Base-by-base conservation (phyloP, 1,139 yeast species). In the Sugiyamaella paludigena region DNA sequence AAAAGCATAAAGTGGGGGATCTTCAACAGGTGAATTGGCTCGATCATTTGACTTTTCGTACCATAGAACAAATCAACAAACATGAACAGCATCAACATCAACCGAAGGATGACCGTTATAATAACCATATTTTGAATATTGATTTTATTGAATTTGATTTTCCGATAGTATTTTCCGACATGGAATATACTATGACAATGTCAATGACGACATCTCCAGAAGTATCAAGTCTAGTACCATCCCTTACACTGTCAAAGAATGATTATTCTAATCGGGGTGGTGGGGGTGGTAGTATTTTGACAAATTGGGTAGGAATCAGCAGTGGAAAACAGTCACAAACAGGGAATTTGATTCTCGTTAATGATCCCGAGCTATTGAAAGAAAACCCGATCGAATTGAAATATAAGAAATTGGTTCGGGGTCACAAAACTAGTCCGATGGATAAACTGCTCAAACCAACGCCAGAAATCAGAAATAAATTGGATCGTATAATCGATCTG, bases 391-490 rank as follows among this genome's bases (percentile, higher is more conserved):
- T 92, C 15, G 98, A 92, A 63, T 77, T 82, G 54, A 94, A 92
- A 64, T 88, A 85, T 63, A 81, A 95, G 56, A 81, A 84, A 53
- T 68, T 92, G 44, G 95, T 89, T 56, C 83, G 98, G 66, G 80
- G 87, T 45, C 87, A 86, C 61, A 84, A 87, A 58, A 80, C 84
- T 49, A 79, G 89, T 1, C 77, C 86, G 28, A 68, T 87, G 32
- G 98, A 91, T 64, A 83, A 81, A 58, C 96, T 89, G 52, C 73
- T 87, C 47, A 89, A 91, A 60, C 98, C 98, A 0, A 84, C 94
- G 15, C 86, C 96, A 1, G 85, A 83, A 59, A 74, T 84, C 36
- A 74, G 97, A 56, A 92, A 85, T 57, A 85, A 86, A 56, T 73
- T 92, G 47, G 73, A 80, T 52, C 75, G 57, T 47, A 86, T 91